Conservation (phyloP, 352 stramenopile genomes). For the Blastocystis sp. region DNA sequence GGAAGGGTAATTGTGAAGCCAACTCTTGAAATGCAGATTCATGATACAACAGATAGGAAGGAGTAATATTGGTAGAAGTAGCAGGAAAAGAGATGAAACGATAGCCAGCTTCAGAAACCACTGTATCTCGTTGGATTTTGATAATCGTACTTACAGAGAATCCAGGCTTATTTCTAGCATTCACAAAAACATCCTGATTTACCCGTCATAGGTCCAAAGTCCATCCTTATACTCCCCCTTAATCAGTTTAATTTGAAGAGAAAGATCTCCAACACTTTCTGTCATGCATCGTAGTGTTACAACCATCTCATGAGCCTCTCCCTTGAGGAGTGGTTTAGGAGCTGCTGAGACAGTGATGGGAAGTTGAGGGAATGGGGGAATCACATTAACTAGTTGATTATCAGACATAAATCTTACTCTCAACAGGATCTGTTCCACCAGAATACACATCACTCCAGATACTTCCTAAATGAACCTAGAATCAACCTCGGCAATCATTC, state of each 20-base stretch:
- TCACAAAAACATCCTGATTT: neutral
- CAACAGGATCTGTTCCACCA: neutral
- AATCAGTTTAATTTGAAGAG: slow-evolving; percentile 11
- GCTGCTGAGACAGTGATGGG: slow-evolving; percentile 3
- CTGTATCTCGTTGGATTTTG: neutral
- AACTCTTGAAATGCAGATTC: neutral
- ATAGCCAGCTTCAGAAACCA: neutral
- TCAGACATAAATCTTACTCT: neutral
- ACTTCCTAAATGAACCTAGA: neutral
- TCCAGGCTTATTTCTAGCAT: neutral
- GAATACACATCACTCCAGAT: neutral
- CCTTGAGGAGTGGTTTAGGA: neutral
- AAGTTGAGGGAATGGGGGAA: slow-evolving; percentile 22
- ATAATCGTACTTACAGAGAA: neutral
- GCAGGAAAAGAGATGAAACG: neutral
- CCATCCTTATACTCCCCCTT: neutral
- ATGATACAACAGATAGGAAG: neutral
- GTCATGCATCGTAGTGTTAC: slow-evolving; percentile 14
- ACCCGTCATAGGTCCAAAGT: neutral
- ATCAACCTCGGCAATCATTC: too few relatives aligned
- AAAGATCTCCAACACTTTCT: neutral
- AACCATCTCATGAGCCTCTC: neutral
- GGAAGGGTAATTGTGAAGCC: neutral
- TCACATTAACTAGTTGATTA: neutral
- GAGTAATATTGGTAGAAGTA: neutral